A percentile compares a stretch with the other conserved stretches of the same genome.
Evolutionary conservation across 2,329 filamentous ascomycete genomes (phyloP).

Genomic region (Hymenoscyphus albidus): DNA sequence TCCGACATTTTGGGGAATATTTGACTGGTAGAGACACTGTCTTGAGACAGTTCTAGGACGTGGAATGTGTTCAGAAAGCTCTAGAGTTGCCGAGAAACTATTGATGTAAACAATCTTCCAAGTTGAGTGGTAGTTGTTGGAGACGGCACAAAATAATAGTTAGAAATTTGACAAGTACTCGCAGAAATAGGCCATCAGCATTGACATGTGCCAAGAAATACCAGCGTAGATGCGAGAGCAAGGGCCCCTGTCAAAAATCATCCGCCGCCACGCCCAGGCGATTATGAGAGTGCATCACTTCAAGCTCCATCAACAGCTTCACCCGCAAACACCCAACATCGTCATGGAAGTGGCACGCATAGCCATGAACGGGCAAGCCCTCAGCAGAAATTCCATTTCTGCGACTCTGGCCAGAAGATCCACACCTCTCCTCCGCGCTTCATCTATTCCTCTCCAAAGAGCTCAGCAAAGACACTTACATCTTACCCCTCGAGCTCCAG

Average conservation of each 20-base stretch:
- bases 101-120: neutral
- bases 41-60: neutral
- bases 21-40: neutral
- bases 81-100: neutral
- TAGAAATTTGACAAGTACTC: no score
- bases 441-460: constrained; percentile 20
- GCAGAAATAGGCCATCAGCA: neutral
- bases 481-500: constrained; percentile 21
- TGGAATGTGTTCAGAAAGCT: neutral
- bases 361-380: constrained; percentile 21
- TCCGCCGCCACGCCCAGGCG: neutral
- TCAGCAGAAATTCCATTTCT: constrained; percentile 21
- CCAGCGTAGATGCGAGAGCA: neutral
- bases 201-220: constrained; percentile 1
- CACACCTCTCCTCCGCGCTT: constrained; percentile 22
- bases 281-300: neutral
- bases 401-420: constrained; percentile 19
- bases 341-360: neutral
- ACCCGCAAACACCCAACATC: neutral
- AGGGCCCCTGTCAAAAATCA: neutral
- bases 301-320: constrained; percentile 1
- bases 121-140: neutral
- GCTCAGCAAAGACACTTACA: constrained; percentile 30
- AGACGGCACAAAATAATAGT: neutral
- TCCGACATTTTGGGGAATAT: constrained; percentile 66